Conservation (phyloP, 306 rosid genomes). For the Dryas alaskensis region DNA sequence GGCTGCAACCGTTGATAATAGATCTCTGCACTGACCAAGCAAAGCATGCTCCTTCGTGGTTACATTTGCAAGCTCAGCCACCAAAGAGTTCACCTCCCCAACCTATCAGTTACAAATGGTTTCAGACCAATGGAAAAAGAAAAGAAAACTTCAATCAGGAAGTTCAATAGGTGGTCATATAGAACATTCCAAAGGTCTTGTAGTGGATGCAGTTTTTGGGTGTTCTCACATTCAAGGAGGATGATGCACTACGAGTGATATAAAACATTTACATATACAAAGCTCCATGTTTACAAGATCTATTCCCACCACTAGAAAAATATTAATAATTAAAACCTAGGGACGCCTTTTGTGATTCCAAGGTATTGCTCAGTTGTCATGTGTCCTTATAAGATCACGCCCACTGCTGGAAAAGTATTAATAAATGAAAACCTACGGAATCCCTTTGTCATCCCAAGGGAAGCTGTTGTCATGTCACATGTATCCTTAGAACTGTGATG, state of each 20-base stretch:
- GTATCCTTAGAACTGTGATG: not conserved
- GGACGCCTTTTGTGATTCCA: not conserved
- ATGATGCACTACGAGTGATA: not conserved
- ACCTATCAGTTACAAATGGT: constrained; percentile 56
- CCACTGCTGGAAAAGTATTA: not conserved
- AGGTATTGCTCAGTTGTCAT: not conserved
- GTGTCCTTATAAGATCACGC: not conserved
- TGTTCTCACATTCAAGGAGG: not conserved
- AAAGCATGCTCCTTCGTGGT: constrained; percentile 67
- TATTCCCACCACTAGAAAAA: not conserved
- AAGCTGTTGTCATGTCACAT: not conserved
- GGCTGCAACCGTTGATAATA: constrained; percentile 62
- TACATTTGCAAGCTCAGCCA: constrained; percentile 56
- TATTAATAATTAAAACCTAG: not conserved
- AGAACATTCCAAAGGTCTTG: not conserved
- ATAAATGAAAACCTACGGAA: not conserved
- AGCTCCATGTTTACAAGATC: not conserved
- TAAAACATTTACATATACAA: not conserved
- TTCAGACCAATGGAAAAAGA: constrained; percentile 7
- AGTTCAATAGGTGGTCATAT: not conserved
- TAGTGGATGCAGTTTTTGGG: not conserved
- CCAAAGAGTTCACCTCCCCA: constrained; percentile 60
- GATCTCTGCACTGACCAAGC: constrained; percentile 72
- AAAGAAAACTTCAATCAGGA: not conserved
- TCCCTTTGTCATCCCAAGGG: not conserved